Percentiles rank a stretch among this genome's conserved stretches.
These are phyloP conservation scores for Ambrosiella xylebori DNA, from an alignment of 2,329 filamentous ascomycete species.

Conservation along the genomic window DNA sequence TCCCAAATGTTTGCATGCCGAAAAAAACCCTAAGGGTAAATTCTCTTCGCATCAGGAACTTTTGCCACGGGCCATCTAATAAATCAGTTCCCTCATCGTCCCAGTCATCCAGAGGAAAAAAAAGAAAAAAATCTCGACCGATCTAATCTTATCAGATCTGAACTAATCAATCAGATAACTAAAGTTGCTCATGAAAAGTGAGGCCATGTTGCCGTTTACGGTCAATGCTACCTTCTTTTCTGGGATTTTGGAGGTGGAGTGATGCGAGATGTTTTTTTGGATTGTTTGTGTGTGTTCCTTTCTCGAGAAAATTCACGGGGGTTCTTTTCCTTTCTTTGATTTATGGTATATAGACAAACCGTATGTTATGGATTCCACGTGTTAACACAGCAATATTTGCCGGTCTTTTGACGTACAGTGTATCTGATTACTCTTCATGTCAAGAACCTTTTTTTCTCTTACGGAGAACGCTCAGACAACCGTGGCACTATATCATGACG, in stretches of 20 bases:
- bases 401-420: too few species aligned
- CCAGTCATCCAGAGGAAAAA: not conserved
- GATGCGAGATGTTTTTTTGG: too few species aligned
- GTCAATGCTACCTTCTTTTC: not conserved
- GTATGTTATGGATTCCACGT: too few species aligned
- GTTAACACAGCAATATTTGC: too few species aligned
- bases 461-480: too few species aligned
- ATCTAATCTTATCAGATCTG: slow-evolving; percentile 13
- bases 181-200: not conserved
- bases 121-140: not conserved
- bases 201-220: not conserved
- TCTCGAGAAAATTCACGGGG: too few species aligned
- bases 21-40: not conserved
- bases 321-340: too few species aligned
- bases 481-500: too few species aligned
- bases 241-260: not conserved
- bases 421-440: too few species aligned
- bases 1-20: not conserved
- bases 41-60: not conserved
- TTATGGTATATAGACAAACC: too few species aligned
- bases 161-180: slow-evolving; percentile 2
- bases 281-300: too few species aligned
- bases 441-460: too few species aligned
- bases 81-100: not conserved
- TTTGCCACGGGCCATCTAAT: not conserved